Conservation (phyloP, 179 eudicot species). For the Spinacia oleracea region DNA sequence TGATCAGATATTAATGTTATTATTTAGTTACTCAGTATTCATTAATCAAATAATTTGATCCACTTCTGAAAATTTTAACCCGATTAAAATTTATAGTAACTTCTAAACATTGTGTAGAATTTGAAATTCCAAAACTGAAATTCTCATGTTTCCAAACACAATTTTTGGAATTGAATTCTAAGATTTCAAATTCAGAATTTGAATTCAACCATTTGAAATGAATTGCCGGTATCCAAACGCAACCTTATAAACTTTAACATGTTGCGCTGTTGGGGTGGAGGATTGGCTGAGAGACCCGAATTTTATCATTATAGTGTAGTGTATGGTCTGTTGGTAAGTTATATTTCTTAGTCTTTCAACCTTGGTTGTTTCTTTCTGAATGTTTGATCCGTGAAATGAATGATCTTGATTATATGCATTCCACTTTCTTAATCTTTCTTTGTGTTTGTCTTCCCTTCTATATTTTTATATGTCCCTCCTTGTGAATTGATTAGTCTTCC, state of each 20-base stretch:
- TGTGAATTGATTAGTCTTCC: not conserved
- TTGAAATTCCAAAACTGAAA: no score
- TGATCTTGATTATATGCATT: not conserved
- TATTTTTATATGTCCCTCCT: not conserved
- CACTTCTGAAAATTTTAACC: no score
- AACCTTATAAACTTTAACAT: conserved; percentile 84
- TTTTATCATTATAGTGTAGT: conserved; percentile 89
- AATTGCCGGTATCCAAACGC: no score
- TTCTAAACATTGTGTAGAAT: no score
- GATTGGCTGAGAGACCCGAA: conserved; percentile 96
- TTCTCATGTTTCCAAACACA: no score
- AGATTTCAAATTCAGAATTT: no score
- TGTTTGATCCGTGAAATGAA: not conserved
- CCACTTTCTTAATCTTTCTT: not conserved
- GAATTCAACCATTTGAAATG: no score
- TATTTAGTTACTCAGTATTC: no score
- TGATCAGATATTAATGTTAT: no score
- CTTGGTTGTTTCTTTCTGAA: not conserved
- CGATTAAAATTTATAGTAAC: no score
- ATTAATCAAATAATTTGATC: no score
- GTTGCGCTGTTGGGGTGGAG: conserved; percentile 99
- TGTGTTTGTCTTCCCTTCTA: not conserved
- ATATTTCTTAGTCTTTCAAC: not conserved
- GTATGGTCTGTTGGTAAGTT: conserved; percentile 85
- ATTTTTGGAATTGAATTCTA: no score